Evolutionary conservation across 23 red algal species (phyloP).

Genomic region (Gracilaria domingensis): DNA sequence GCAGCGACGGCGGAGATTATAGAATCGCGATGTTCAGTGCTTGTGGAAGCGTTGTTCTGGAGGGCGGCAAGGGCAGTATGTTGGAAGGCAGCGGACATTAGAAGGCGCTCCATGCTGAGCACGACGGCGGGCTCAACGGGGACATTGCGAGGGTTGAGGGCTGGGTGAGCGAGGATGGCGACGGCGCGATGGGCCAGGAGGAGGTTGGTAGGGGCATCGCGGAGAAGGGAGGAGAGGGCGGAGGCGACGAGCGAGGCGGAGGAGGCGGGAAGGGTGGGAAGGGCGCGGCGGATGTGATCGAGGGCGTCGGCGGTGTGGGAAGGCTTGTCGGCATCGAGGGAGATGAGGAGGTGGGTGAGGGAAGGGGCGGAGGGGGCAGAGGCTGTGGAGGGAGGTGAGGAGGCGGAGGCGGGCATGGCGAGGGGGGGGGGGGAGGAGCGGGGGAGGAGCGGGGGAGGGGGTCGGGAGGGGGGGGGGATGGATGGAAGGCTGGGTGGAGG

Average conservation of each 20-base stretch:
- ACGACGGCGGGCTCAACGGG: slow-evolving; percentile 57
- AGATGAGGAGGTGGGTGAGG: slow-evolving; percentile 39
- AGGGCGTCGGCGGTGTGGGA: slow-evolving; percentile 34
- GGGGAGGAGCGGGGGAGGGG: background rate
- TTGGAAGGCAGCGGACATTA: slow-evolving; percentile 66
- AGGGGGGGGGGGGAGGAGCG: background rate
- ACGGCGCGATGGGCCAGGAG: slow-evolving; percentile 61
- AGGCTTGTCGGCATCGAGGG: slow-evolving; percentile 34
- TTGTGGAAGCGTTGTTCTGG: slow-evolving; percentile 48
- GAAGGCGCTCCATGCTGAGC: slow-evolving; percentile 51
- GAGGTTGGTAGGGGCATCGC: slow-evolving; percentile 32
- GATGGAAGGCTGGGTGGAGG: background rate
- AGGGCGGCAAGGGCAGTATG: slow-evolving; percentile 65
- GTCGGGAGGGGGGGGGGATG: background rate
- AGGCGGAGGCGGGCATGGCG: slow-evolving; percentile 9
- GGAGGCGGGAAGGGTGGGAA: slow-evolving; percentile 37
- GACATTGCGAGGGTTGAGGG: slow-evolving; percentile 37
- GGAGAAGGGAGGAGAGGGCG: slow-evolving; percentile 32
- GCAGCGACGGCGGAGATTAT: slow-evolving; percentile 41
- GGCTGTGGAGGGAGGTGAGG: background rate
- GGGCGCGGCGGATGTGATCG: slow-evolving; percentile 51
- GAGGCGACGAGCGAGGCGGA: slow-evolving; percentile 39
- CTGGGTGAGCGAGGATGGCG: slow-evolving; percentile 59
- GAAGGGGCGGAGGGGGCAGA: slow-evolving; percentile 19
- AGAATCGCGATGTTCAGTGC: slow-evolving; percentile 26